Evolutionary conservation across 352 stramenopile genomes (phyloP).

Genomic region (Phytophthora fragariaefolia): DNA sequence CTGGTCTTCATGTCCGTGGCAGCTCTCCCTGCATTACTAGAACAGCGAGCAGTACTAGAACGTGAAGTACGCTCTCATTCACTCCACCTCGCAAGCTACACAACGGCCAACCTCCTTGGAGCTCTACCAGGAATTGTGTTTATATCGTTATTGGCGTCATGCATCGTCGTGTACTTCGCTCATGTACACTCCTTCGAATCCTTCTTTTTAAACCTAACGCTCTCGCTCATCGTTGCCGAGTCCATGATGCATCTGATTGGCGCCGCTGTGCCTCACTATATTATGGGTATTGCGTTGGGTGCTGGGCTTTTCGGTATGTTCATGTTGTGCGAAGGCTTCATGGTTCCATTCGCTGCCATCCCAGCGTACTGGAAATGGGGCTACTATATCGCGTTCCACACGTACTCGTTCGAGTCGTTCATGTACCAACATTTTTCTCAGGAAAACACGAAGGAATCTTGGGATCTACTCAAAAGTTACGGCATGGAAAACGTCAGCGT

Average conservation of each 20-base stretch:
- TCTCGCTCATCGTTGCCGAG: constrained; percentile 75
- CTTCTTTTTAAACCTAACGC: constrained; percentile 69
- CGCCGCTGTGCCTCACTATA: constrained; percentile 75
- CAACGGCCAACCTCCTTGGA: constrained; percentile 74
- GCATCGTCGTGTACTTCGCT: constrained; percentile 59
- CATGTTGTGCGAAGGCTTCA: constrained; percentile 83
- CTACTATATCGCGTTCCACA: constrained; percentile 86
- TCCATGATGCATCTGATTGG: constrained; percentile 77
- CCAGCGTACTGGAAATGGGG: constrained; percentile 71
- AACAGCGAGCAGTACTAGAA: constrained; percentile 85
- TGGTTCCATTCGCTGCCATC: constrained; percentile 62
- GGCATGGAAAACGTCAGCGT: constrained; percentile 59
- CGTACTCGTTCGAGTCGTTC: constrained; percentile 80
- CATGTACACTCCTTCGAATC: constrained; percentile 61
- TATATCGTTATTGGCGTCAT: constrained; percentile 63
- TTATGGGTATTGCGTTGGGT: constrained; percentile 78
- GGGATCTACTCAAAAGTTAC: constrained; percentile 41
- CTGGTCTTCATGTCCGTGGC: constrained; percentile 93
- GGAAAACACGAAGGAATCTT: constrained; percentile 21
- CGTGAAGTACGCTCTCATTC: constrained; percentile 67
- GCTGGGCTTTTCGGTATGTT: constrained; percentile 83
- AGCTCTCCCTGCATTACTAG: constrained; percentile 83
- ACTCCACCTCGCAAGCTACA: constrained; percentile 79
- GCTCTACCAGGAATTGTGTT: constrained; percentile 68
- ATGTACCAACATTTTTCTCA: constrained; percentile 76